Conservation (phyloP, 495 filamentous ascomycete genomes). For the Podospora fimiseda region DNA sequence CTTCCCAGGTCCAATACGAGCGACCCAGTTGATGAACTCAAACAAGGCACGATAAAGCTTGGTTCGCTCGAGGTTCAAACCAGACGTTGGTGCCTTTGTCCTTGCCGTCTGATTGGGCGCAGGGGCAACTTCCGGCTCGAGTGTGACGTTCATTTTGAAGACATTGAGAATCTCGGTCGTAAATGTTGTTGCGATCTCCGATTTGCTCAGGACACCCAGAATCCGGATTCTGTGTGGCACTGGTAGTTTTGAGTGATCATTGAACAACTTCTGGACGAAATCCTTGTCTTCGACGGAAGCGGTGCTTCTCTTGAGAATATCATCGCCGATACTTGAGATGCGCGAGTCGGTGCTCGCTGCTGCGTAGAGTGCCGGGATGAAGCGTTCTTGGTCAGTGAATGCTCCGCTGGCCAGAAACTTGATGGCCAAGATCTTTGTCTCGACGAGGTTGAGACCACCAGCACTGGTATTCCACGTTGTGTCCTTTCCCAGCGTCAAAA, state of each 20-base stretch:
- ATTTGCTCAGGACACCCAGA: constrained; percentile 69
- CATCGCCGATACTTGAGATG: constrained; percentile 73
- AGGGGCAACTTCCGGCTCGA: constrained; percentile 21
- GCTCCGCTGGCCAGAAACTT: constrained; percentile 75
- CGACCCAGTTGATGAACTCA: constrained; percentile 80
- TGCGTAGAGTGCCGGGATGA: constrained; percentile 77
- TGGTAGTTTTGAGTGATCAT: constrained; percentile 64
- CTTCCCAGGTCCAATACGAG: constrained; percentile 58
- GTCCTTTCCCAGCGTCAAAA: constrained; percentile 61
- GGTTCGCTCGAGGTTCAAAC: constrained; percentile 21
- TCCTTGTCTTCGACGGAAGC: constrained; percentile 64
- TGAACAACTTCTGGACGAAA: constrained; percentile 58
- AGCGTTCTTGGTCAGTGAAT: constrained; percentile 71
- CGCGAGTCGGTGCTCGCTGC: constrained; percentile 75
- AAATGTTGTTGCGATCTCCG: constrained; percentile 57
- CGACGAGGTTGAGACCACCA: constrained; percentile 59
- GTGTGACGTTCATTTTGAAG: constrained; percentile 7
- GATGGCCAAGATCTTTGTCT: constrained; percentile 60
- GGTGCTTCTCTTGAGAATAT: constrained; percentile 69
- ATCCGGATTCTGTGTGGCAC: constrained; percentile 69
- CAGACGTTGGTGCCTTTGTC: constrained; percentile 6
- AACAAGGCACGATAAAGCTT: constrained; percentile 76
- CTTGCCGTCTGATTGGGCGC: constrained; percentile 25
- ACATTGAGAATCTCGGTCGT: constrained; percentile 50
- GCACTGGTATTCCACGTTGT: constrained; percentile 62